phyloP scores from a whole-genome alignment of 371 early-diverging fungal genomes.

The Batkoa obscura region DNA sequence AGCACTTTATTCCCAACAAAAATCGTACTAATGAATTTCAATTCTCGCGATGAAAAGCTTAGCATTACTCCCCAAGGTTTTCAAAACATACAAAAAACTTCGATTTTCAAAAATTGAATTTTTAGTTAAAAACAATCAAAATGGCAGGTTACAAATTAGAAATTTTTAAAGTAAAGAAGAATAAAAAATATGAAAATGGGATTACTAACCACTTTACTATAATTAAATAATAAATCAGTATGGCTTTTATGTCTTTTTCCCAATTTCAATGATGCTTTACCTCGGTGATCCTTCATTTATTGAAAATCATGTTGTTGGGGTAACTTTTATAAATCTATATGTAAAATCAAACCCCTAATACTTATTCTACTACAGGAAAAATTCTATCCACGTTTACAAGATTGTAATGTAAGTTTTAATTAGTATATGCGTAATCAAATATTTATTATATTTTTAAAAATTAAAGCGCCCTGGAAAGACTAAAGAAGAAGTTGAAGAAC shows the following conservation, averaged over 20 bases:
- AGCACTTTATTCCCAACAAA: no score
- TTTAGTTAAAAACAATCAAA: no score
- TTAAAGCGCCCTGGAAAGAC: not conserved
- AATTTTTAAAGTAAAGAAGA: conserved; percentile 1
- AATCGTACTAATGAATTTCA: no score
- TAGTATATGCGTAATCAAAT: not conserved
- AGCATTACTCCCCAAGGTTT: no score
- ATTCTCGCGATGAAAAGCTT: no score
- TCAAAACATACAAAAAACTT: no score
- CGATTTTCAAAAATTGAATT: no score
- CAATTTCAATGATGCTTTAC: conserved; percentile 2
- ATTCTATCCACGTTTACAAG: not conserved
- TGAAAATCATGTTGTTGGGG: conserved; percentile 3
- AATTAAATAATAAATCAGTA: not conserved
- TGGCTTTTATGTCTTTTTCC: conserved; percentile 4
- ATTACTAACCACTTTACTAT: not conserved
- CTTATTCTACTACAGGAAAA: not conserved
- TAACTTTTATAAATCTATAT: not conserved
- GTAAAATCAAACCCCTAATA: not conserved
- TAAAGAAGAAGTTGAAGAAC: not conserved
- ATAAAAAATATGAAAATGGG: not conserved
- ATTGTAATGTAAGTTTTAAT: not conserved
- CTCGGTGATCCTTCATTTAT: not conserved
- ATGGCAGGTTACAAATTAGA: not conserved
- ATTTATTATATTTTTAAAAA: not conserved